Base-by-base conservation (phyloP, 2,329 filamentous ascomycete species). In the Arachnomyces sp. region DNA sequence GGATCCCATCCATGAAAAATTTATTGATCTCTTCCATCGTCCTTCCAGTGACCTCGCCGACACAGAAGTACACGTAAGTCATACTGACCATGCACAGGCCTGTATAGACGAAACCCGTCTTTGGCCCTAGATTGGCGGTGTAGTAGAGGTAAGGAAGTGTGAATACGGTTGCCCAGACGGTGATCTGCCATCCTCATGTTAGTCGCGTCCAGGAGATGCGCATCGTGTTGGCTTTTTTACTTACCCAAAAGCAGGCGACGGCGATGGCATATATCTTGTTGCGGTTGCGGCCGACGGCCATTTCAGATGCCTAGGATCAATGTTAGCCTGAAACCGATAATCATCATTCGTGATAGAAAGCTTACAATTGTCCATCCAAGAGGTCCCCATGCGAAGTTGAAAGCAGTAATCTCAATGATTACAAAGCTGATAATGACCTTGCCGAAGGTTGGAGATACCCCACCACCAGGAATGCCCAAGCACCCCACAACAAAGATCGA, bases 281-380 rank as follows among this genome's bases (percentile, higher is more conserved):
- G 36, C 66, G 56, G 52, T 73, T 73, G 11, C 60, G 62, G 3
- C 69, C 69, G 16, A 71, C 67, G 0, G 69, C 64, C 62, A 70
- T 67, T 45, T 73, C 69, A 3, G 61, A 64, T 18, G 65, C 65
- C n/a, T n/a, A n/a, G n/a, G n/a, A n/a, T n/a, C n/a, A n/a, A n/a
- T n/a, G n/a, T n/a, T n/a, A n/a, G n/a, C n/a, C n/a, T n/a, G n/a
- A n/a, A n/a, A n/a, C n/a, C n/a, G n/a, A n/a, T n/a, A n/a, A n/a
- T n/a, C n/a, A n/a, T n/a, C n/a, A n/a, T n/a, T n/a, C n/a, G n/a
- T n/a, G n/a, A n/a, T n/a, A n/a, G n/a, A n/a, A n/a, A n/a, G n/a
- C n/a, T n/a, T n/a, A n/a, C n/a, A 30, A 69, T 62, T 0, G 66
- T 63, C 53, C 57, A 71, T 2, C 53, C 57, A 1, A 68, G 52